phyloP scores from a whole-genome alignment of 2,329 filamentous ascomycete genomes.

The Exophiala viscosa region DNA sequence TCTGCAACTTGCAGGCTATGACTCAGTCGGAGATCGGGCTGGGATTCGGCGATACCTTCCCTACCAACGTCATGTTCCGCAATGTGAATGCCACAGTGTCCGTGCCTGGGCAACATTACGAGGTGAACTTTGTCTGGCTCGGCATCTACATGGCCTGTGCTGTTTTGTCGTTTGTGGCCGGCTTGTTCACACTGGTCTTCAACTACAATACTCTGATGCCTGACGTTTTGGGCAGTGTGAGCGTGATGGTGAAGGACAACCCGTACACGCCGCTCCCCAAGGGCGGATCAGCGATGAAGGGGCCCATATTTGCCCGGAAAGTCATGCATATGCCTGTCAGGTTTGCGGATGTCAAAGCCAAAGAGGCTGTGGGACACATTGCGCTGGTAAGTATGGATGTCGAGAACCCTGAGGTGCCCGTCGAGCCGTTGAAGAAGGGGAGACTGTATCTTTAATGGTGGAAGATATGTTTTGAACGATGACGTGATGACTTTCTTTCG shows the following conservation, averaged over 20 bases:
- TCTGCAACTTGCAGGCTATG: conserved; percentile 3
- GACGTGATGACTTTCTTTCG: too few relatives aligned
- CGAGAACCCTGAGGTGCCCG: background rate
- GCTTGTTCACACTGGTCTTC: background rate
- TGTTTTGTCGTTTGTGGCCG: background rate
- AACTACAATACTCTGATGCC: background rate
- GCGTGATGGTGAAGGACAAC: conserved; percentile 5
- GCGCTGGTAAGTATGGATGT: conserved; percentile 4
- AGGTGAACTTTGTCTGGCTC: conserved; percentile 2
- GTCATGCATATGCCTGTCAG: conserved; percentile 6
- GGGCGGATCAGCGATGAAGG: conserved; percentile 1
- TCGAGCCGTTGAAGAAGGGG: background rate
- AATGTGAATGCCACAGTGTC: background rate
- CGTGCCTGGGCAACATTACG: conserved; percentile 1
- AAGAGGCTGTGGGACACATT: background rate
- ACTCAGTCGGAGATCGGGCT: conserved; percentile 5
- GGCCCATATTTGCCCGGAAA: background rate
- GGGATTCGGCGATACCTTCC: background rate
- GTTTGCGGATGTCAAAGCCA: conserved; percentile 3
- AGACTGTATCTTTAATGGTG: background rate
- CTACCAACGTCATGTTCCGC: background rate
- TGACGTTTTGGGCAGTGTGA: conserved; percentile 4
- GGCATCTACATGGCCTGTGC: conserved; percentile 1
- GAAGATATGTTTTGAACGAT: too few relatives aligned
- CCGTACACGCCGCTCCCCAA: conserved; percentile 1